Conservation (phyloP, 768 basidiomycete genomes). For the Kwoniella pini region DNA sequence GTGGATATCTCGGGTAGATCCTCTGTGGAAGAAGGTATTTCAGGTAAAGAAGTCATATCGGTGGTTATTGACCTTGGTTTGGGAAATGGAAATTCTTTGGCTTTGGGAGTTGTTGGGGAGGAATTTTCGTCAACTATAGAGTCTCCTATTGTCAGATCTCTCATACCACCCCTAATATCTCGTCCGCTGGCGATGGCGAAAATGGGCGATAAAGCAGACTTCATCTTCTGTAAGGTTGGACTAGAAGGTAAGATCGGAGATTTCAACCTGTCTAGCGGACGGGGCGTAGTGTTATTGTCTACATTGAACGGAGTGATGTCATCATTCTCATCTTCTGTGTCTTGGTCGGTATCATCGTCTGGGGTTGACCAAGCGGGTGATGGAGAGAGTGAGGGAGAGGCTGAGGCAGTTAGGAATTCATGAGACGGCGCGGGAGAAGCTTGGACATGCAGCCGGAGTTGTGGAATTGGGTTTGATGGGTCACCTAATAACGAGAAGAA, state of each 20-base stretch:
- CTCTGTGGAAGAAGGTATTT: not conserved
- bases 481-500: conserved; percentile 36
- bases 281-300: conserved; percentile 6
- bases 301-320: too few relatives aligned
- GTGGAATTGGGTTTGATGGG: conserved; percentile 47
- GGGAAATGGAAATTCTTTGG: not conserved
- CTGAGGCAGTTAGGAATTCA: not conserved
- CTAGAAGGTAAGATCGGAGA: conserved; percentile 33
- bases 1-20: conserved; percentile 6
- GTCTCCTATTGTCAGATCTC: conserved; percentile 33
- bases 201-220: conserved; percentile 44
- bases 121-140: conserved; percentile 1
- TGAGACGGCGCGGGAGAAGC: conserved; percentile 24
- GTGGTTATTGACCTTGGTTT: not conserved
- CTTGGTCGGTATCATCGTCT: not conserved
- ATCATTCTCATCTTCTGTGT: conserved; percentile 11
- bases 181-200: conserved; percentile 47
- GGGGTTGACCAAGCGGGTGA: not conserved
- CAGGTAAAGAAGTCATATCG: not conserved
- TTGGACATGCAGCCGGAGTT: conserved; percentile 53
- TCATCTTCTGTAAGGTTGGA: conserved; percentile 35
- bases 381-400: conserved; percentile 4
- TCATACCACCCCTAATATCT: conserved; percentile 26
- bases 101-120: conserved; percentile 4
- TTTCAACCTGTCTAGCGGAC: conserved; percentile 12